A percentile compares a stretch with the other conserved stretches of the same genome.
Conservation (phyloP, 1,284 basidiomycete species). For the Microbotryum silenes-acaulis region DNA sequence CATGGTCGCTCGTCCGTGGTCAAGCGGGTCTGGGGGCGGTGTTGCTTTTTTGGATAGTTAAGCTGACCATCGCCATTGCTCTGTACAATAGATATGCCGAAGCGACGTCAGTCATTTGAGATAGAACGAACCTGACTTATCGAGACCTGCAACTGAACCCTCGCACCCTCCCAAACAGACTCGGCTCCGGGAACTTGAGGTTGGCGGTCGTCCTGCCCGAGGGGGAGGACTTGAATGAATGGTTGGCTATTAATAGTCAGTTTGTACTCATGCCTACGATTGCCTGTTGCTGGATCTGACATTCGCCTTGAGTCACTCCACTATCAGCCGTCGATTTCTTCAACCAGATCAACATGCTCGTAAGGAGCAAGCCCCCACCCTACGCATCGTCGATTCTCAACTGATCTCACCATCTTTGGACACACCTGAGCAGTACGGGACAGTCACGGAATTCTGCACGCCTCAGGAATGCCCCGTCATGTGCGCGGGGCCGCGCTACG, state of each 20-base stretch:
- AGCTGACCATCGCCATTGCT: background rate
- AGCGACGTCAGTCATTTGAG: constrained; percentile 22
- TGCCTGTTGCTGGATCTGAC: background rate
- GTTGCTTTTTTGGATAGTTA: background rate
- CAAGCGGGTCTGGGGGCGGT: background rate
- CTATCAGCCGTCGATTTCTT: constrained; percentile 37
- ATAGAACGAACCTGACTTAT: too few species aligned
- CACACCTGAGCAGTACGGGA: constrained; percentile 55
- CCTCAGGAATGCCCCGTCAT: constrained; percentile 94
- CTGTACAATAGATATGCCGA: constrained; percentile 32
- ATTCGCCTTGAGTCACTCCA: background rate
- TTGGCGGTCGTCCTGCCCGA: constrained; percentile 84
- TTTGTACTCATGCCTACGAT: constrained; percentile 8
- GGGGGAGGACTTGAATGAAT: constrained; percentile 89
- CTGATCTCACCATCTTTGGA: background rate
- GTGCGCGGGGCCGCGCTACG: constrained; percentile 94
- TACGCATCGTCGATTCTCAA: background rate
- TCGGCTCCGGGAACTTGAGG: constrained; percentile 81
- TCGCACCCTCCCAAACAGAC: constrained; percentile 8
- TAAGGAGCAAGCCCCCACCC: background rate
- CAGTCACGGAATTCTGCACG: constrained; percentile 94
- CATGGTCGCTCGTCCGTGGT: background rate
- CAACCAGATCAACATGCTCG: constrained; percentile 38
- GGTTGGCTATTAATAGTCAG: constrained; percentile 92
- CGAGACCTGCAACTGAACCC: background rate